Base-by-base conservation (phyloP, 2,329 filamentous ascomycete species). In the Colletotrichum cuscutae region DNA sequence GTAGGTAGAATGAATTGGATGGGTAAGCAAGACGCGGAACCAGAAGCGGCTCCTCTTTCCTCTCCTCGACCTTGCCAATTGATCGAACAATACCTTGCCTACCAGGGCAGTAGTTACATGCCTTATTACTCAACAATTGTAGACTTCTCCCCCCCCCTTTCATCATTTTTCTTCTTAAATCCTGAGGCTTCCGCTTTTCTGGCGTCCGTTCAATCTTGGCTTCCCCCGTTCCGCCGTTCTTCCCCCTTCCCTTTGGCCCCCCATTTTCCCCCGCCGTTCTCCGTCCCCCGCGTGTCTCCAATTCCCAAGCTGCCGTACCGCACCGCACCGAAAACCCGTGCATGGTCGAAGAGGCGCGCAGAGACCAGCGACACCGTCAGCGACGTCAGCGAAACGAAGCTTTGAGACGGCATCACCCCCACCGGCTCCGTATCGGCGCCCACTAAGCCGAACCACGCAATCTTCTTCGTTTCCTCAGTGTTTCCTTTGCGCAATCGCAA, bases 381-480 rank as follows among this genome's bases (percentile, higher is more conserved):
- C 42, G 57, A 72, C 70, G 70, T 72, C 53, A 73, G 42, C 71
- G 35, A 52, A 65, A 57, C 71, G 59, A 72, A 69, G 26, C 53
- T 54, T 72, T 54, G 54, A 53, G 53, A 57, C 70, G 35, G 62
- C n/a, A 54, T 35, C 53, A 59, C 62, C 42, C 46, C 61, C 35
- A 71, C 56, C 71, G 71, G 71, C 66, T 71, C 71, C 71, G 71
- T 61, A 35, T 73, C 71, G 71, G 71, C 71, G 32, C 30, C 59
- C 59, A 46, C 26, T 26, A 30, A 67, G 42, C 70, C 66, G 53
- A 49, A 42, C 66, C 56, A 22, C 19, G 56, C 53, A 35, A 32
- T 28, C 52, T 56, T 26, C 22, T 65, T 35, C 22, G 15, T 57
- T 32, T n/a, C 26, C 54, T 57, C 26, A 28, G 26, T 57, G 24